Evolutionary conservation across 495 filamentous ascomycete genomes (phyloP).

Genomic region (Clohesyomyces aquaticus): DNA sequence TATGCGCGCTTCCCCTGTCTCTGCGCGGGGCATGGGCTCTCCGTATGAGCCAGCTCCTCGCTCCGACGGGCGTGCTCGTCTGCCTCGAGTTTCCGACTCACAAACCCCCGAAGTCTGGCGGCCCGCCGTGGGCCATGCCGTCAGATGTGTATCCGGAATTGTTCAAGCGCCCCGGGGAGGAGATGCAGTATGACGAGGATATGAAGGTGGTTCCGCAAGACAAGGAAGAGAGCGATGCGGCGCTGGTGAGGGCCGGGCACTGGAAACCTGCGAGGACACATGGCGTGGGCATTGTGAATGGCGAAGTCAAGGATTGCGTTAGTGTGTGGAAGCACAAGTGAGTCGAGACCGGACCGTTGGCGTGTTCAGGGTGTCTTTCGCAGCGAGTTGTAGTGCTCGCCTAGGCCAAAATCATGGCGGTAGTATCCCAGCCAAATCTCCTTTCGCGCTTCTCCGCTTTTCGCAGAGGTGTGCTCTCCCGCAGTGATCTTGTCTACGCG

Average conservation of each 20-base stretch:
- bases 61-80: constrained; percentile 63
- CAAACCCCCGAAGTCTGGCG: constrained; percentile 63
- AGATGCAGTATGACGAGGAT: constrained; percentile 63
- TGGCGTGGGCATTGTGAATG: constrained; percentile 56
- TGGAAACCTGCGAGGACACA: constrained; percentile 73
- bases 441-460: constrained; percentile 52
- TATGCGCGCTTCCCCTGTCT: constrained; percentile 71
- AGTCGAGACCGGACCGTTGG: no score
- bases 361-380: constrained; percentile 53
- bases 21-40: constrained; percentile 72
- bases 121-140: constrained; percentile 71
- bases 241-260: constrained; percentile 63
- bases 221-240: constrained; percentile 48
- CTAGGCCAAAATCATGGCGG: constrained; percentile 84
- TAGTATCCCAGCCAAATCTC: constrained; percentile 94
- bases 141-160: constrained; percentile 68
- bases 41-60: constrained; percentile 66
- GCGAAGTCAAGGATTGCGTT: constrained; percentile 64
- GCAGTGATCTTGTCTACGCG: constrained; percentile 73
- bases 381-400: constrained; percentile 96
- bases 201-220: constrained; percentile 57
- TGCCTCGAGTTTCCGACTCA: constrained; percentile 81
- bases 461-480: constrained; percentile 45
- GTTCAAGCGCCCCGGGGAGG: constrained; percentile 65
- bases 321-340: constrained; percentile 53